Percentiles rank a stretch among this genome's conserved stretches.
Evolutionary conservation across 345 rosid genomes (phyloP).

Genomic region (Conringia planisiliqua): DNA sequence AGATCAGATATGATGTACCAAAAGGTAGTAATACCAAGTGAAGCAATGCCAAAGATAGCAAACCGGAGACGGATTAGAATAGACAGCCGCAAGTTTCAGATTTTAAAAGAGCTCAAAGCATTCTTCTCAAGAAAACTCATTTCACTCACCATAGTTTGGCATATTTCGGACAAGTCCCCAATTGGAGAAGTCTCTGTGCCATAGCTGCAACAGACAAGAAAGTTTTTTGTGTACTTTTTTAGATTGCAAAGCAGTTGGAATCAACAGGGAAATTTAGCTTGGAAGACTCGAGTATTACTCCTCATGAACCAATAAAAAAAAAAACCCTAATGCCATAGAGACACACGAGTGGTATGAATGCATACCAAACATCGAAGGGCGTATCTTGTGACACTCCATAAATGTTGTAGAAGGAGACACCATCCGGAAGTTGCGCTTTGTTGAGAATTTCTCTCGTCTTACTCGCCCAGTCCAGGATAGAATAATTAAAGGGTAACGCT

Average conservation of each 20-base stretch:
- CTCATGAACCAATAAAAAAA: neutral
- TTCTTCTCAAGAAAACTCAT: conserved; percentile 3
- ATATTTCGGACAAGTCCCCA: conserved; percentile 72
- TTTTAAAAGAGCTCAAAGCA: neutral
- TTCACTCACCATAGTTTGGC: conserved; percentile 65
- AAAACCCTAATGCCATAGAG: neutral
- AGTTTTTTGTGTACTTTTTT: neutral
- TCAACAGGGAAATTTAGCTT: neutral
- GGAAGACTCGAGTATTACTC: neutral
- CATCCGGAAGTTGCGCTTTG: conserved; percentile 60
- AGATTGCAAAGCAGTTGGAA: neutral
- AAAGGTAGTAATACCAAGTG: neutral
- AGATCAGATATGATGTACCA: neutral
- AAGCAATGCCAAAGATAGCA: neutral
- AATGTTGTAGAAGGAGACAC: conserved; percentile 71
- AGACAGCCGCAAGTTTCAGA: neutral
- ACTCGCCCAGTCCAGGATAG: conserved; percentile 67
- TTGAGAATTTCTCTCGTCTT: conserved; percentile 62
- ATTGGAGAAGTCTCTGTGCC: conserved; percentile 73
- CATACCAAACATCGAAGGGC: conserved; percentile 83
- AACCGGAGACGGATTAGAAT: neutral
- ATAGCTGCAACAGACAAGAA: conserved; percentile 50
- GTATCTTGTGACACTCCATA: conserved; percentile 76
- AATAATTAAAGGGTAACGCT: conserved; percentile 68
- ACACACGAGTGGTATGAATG: neutral